Evolutionary conservation across 1,139 yeast genomes (phyloP).

Genomic region (Nadsonia commutata): DNA sequence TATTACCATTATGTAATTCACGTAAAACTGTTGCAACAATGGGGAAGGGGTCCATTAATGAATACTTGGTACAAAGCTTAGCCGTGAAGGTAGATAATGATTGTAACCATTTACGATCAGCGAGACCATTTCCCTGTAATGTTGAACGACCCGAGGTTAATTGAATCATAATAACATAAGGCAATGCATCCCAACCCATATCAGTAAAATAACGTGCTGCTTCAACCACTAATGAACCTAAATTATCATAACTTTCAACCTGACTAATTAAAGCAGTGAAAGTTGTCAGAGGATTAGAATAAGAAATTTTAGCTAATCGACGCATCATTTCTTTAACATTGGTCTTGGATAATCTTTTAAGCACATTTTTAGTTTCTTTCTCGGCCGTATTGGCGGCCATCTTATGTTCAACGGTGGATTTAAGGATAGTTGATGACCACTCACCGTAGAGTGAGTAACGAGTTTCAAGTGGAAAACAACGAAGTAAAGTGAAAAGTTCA

Average conservation of each 20-base stretch:
- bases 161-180: constrained; percentile 58
- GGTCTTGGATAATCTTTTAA: constrained; percentile 79
- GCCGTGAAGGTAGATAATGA: constrained; percentile 26
- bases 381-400: constrained; percentile 58
- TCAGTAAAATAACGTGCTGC: constrained; percentile 66
- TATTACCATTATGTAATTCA: constrained; percentile 47
- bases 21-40: constrained; percentile 47
- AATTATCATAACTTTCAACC: constrained; percentile 84
- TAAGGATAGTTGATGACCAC: constrained; percentile 39
- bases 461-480: constrained; percentile 41
- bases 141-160: constrained; percentile 55
- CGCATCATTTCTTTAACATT: constrained; percentile 69
- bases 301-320: constrained; percentile 59
- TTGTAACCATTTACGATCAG: constrained; percentile 77
- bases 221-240: constrained; percentile 63
- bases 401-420: constrained; percentile 43
- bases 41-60: constrained; percentile 21
- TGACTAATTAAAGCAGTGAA: constrained; percentile 29
- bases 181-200: constrained; percentile 77
- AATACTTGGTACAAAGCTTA: constrained; percentile 21
- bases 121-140: constrained; percentile 66
- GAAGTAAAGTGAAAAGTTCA: constrained; percentile 43
- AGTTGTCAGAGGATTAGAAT: constrained; percentile 71
- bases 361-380: constrained; percentile 63
- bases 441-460: constrained; percentile 81